Evolutionary conservation across 305 asterid species (phyloP).

Genomic region (Lippia alba): DNA sequence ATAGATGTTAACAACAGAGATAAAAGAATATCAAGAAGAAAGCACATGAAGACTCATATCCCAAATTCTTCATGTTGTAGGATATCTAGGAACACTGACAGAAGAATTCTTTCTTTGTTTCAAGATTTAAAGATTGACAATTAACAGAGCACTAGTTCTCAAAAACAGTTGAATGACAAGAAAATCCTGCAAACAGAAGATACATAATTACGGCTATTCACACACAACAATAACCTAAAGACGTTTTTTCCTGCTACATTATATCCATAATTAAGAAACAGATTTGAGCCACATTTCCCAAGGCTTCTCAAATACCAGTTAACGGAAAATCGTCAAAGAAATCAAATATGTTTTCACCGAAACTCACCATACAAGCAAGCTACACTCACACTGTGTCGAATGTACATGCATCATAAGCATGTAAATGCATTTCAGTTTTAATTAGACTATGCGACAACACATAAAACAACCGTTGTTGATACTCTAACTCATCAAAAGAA

Average conservation of each 20-base stretch:
- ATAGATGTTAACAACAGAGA: not conserved
- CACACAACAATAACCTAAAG: constrained; percentile 9
- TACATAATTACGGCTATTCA: constrained; percentile 12
- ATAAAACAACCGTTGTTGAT: not conserved
- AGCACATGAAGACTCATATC: not conserved
- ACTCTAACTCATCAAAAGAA: not conserved
- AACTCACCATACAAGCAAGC: constrained; percentile 6
- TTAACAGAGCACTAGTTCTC: not conserved
- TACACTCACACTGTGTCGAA: not conserved
- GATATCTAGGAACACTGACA: constrained; percentile 7
- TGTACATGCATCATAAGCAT: not conserved
- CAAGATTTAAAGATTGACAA: too few species aligned
- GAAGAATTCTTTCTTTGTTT: not conserved
- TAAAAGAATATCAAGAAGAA: not conserved
- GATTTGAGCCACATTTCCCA: too few species aligned
- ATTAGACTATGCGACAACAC: constrained; percentile 3
- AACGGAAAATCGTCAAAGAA: constrained; percentile 1
- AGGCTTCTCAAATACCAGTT: too few species aligned
- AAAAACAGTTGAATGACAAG: not conserved
- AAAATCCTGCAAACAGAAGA: constrained; percentile 15
- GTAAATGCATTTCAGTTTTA: constrained; percentile 1
- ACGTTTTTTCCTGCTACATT: too few species aligned
- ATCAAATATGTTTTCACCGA: not conserved
- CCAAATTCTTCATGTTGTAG: constrained; percentile 10
- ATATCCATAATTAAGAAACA: too few species aligned